Percentiles rank a stretch among this genome's conserved stretches.
These are phyloP conservation scores for Saccharomyces hybrid DNA, from an alignment of 1,139 yeast genomes.

Conservation along the genomic window DNA sequence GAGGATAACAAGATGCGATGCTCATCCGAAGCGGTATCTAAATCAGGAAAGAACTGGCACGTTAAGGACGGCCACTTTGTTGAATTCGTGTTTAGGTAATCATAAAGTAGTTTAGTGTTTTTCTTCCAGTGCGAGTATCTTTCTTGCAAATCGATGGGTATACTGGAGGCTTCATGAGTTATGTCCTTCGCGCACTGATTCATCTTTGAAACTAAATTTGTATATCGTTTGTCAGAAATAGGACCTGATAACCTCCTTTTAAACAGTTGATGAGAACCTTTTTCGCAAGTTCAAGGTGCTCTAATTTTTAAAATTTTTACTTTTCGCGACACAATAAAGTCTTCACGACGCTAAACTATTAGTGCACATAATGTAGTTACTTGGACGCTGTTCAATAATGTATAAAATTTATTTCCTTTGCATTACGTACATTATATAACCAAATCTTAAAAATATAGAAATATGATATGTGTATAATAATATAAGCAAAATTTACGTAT, in stretches of 20 bases:
- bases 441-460: not conserved
- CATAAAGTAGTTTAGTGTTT: slow-evolving; percentile 66
- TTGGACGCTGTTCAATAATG: not conserved
- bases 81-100: slow-evolving; percentile 67
- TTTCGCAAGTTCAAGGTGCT: not conserved
- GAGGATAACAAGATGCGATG: slow-evolving; percentile 29
- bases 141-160: slow-evolving; percentile 35
- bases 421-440: not conserved
- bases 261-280: not conserved
- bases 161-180: slow-evolving; percentile 3
- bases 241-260: not conserved
- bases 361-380: not conserved
- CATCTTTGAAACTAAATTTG: slow-evolving; percentile 1
- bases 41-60: slow-evolving; percentile 64
- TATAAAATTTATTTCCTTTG: not conserved
- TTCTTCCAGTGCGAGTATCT: slow-evolving; percentile 71
- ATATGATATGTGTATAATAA: not conserved
- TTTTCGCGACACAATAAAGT: not conserved
- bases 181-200: slow-evolving; percentile 3
- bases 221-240: not conserved
- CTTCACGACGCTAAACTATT: not conserved
- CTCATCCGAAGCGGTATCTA: slow-evolving; percentile 24
- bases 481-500: not conserved
- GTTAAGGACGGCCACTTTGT: slow-evolving; percentile 76
- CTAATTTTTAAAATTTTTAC: not conserved